Base-by-base conservation (phyloP, 495 filamentous ascomycete genomes). In the Astrothelium subdiscretum region DNA sequence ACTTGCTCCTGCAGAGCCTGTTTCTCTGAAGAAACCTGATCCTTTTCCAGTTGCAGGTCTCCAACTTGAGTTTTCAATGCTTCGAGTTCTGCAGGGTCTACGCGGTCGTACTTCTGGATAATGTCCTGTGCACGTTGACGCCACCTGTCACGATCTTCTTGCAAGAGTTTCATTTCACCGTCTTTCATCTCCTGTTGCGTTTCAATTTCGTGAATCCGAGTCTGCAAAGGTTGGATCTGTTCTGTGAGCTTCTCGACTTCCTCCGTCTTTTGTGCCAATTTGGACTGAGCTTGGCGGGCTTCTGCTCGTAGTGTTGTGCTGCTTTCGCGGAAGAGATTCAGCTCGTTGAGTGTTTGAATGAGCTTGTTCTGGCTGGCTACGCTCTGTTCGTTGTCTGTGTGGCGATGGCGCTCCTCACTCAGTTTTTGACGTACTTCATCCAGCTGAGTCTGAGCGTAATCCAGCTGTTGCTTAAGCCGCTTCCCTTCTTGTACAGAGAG, bases 311-410 rank as follows among this genome's bases (percentile, higher is more conserved):
- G 78, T 1, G 92, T 92, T 51, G 86, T 85, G 65, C 87, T 94
- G 75, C 90, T 96, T 73, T 99, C 94, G 12, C 95, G 88, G 77
- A 94, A 90, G 18, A 95, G 78, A 68, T 97, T 97, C 59, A 97
- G 80, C 73, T 97, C 91, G 62, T 95, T 92, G 52, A 99, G 80
- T 32, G 91, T 97, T 62, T 95, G 85, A 84, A 95, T 88, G 8
- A 97, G 80, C 66, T 95, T 89, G 70, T 88, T 91, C 69, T 96
- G 88, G 57, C 82, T 90, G 42, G 87, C 76, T 32, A 84, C 82
- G 65, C 76, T 86, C 64, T 87, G 78, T 22, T 87, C 80, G 65
- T 77, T 87, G 58, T 94, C 87, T 10, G 85, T 80, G 32, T 91
- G 83, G n/a, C 84, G 78, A 32, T 85, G 84, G 32, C 90, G 88